These are phyloP conservation scores for Xylariaceae sp. DNA, from an alignment of 2,329 filamentous ascomycete genomes.

Conservation along the genomic window DNA sequence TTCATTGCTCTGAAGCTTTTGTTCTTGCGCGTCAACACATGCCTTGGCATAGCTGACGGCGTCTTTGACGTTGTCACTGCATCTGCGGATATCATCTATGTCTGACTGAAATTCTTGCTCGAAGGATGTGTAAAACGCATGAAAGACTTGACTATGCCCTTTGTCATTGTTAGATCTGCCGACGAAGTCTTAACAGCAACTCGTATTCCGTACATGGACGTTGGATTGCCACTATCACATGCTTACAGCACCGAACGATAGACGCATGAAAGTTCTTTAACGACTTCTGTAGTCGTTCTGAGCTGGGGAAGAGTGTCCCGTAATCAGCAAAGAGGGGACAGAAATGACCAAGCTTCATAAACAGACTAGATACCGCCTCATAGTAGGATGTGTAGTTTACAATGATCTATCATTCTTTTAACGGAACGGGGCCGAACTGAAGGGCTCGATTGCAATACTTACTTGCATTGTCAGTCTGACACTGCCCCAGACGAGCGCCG, in stretches of 20 bases:
- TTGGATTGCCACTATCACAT: slow-evolving; percentile 24
- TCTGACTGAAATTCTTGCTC: slow-evolving; percentile 29
- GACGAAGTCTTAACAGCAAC: not conserved
- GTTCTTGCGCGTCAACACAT: slow-evolving; percentile 14
- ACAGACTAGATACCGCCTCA: slow-evolving; percentile 34
- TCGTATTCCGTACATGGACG: slow-evolving; percentile 24
- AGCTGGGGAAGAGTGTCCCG: slow-evolving; percentile 33
- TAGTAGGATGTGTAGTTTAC: slow-evolving; percentile 38
- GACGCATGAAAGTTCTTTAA: slow-evolving; percentile 35
- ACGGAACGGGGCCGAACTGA: not conserved
- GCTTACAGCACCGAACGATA: slow-evolving; percentile 34
- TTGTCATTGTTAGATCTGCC: not conserved
- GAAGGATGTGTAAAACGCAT: slow-evolving; percentile 26
- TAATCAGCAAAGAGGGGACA: slow-evolving; percentile 37
- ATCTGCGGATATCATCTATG: slow-evolving; percentile 18
- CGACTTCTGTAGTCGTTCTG: slow-evolving; percentile 31
- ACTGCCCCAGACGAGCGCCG: slow-evolving; percentile 41
- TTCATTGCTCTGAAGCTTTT: not conserved
- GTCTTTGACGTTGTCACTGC: slow-evolving; percentile 22
- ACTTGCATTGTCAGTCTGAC: slow-evolving; percentile 39
- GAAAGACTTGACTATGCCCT: no score
- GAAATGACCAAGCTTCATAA: slow-evolving; percentile 33
- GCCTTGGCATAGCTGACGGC: slow-evolving; percentile 28
- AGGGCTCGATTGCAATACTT: slow-evolving; percentile 7
- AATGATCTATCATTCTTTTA: slow-evolving; percentile 23